These are phyloP conservation scores for Myriosclerotinia duriaeana DNA, from an alignment of 2,329 filamentous ascomycete species.

Conservation along the genomic window DNA sequence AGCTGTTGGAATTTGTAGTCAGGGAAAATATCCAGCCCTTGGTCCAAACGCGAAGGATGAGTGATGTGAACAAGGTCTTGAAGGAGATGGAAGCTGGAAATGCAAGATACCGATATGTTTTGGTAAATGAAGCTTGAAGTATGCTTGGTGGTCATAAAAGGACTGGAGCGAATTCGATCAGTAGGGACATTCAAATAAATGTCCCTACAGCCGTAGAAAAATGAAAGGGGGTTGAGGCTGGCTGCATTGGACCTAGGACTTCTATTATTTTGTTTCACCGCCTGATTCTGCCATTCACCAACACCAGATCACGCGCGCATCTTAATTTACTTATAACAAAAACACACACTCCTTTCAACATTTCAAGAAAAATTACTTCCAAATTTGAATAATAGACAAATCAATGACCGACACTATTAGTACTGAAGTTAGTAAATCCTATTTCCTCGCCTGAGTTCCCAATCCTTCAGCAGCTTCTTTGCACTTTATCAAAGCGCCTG, in stretches of 20 bases:
- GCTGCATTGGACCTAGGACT: background rate
- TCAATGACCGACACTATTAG: background rate
- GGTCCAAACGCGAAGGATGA: slow-evolving; percentile 56
- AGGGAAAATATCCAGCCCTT: slow-evolving; percentile 58
- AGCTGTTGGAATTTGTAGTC: slow-evolving; percentile 60
- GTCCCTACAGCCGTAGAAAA: background rate
- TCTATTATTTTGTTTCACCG: background rate
- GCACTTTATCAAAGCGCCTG: slow-evolving; percentile 16
- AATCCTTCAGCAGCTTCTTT: slow-evolving; percentile 21
- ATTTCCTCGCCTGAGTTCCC: slow-evolving; percentile 1
- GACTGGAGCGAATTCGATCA: background rate
- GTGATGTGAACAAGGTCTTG: slow-evolving; percentile 56
- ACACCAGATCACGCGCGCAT: background rate
- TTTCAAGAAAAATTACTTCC: background rate
- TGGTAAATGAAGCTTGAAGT: slow-evolving; percentile 45
- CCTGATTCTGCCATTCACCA: background rate
- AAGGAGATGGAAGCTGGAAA: slow-evolving; percentile 59
- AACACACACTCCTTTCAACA: background rate
- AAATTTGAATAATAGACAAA: background rate
- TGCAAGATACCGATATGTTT: slow-evolving; percentile 51
- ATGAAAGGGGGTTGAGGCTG: background rate
- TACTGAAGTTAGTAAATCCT: background rate
- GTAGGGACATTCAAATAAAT: background rate
- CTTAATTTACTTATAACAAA: background rate
- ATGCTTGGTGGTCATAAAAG: slow-evolving; percentile 1